Conservation (phyloP, 148 eudicot species). For the Silene conica region DNA sequence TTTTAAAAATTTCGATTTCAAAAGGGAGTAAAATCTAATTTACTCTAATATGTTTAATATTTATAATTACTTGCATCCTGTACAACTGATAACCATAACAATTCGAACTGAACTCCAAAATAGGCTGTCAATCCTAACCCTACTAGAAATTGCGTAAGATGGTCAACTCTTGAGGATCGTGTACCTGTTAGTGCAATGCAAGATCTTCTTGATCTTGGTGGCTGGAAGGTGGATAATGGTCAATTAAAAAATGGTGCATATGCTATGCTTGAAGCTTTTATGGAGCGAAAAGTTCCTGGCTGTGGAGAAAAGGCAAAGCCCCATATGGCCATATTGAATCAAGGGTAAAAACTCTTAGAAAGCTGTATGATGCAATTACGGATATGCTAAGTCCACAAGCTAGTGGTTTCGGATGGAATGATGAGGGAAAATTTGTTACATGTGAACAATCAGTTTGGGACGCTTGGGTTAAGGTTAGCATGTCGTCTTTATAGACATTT, state of each 20-base stretch:
- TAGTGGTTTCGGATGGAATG: too few species aligned
- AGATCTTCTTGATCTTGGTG: constrained; percentile 8
- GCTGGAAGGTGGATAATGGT: background rate
- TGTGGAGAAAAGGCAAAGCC: constrained; percentile 1
- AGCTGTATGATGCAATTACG: background rate
- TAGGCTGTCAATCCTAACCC: background rate
- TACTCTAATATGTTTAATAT: too few species aligned
- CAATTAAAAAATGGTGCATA: constrained; percentile 4
- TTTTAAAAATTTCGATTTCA: too few species aligned
- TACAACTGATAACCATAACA: too few species aligned
- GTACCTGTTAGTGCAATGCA: too few species aligned
- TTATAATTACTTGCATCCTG: too few species aligned
- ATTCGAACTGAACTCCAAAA: too few species aligned
- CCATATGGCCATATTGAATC: background rate
- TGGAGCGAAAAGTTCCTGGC: background rate
- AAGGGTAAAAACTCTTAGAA: background rate
- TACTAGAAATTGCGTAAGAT: background rate
- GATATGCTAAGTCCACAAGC: too few species aligned
- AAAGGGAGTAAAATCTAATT: too few species aligned
- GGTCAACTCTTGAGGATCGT: constrained; percentile 5
- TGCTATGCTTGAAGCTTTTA: background rate
- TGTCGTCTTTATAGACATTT: background rate
- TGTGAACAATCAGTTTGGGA: constrained; percentile 4
- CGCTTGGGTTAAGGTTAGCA: background rate
- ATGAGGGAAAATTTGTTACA: constrained; percentile 7